Conservation (phyloP, 352 stramenopile species). For the Saprolegnia diclina region DNA sequence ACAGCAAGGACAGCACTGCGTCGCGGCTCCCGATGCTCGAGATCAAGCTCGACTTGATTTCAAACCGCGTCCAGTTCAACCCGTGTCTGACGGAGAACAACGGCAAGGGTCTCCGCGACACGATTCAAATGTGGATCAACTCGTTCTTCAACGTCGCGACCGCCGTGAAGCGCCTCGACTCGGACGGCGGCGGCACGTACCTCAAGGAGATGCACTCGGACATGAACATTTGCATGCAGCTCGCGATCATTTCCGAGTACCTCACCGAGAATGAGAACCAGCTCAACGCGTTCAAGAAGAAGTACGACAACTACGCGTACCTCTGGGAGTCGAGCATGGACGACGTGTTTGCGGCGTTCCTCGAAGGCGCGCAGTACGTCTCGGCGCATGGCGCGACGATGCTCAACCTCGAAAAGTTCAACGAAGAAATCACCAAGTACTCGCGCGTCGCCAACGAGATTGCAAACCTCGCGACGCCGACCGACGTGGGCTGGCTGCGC, state of each 20-base stretch:
- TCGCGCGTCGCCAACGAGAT: constrained; percentile 91
- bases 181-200: constrained; percentile 91
- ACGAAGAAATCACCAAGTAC: constrained; percentile 94
- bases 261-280: constrained; percentile 90
- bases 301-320: constrained; percentile 94
- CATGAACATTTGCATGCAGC: constrained; percentile 90
- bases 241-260: constrained; percentile 92
- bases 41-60: constrained; percentile 94
- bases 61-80: constrained; percentile 82
- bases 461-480: constrained; percentile 80
- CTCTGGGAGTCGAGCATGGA: constrained; percentile 95
- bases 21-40: constrained; percentile 91
- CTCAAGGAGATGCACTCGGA: constrained; percentile 96
- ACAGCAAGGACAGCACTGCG: constrained; percentile 31
- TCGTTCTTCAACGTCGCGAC: constrained; percentile 95
- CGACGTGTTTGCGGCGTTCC: constrained; percentile 90
- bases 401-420: constrained; percentile 93
- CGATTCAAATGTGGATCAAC: constrained; percentile 95
- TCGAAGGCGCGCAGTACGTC: constrained; percentile 54
- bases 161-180: constrained; percentile 94
- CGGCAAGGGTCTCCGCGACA: constrained; percentile 91
- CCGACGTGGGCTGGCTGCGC: constrained; percentile 95
- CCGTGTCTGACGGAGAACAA: constrained; percentile 85
- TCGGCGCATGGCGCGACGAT: constrained; percentile 80
- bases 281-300: constrained; percentile 88